Base-by-base conservation (phyloP, 2,329 filamentous ascomycete species). In the Fusarium continuum region DNA sequence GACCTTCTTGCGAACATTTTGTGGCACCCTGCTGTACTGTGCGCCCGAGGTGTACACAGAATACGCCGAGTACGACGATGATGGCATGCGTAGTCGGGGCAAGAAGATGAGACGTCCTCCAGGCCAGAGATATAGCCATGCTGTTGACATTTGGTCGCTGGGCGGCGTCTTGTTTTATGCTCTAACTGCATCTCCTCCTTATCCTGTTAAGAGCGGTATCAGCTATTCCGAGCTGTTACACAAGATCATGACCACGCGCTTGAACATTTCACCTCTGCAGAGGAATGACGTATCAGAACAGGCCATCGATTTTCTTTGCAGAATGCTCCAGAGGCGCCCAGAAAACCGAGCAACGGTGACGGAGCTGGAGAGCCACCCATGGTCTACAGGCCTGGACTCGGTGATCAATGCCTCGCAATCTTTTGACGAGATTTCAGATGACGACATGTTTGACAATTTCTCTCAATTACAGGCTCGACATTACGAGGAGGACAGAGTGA, bases 121-220 rank as follows among this genome's bases (percentile, higher is more conserved):
- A 64, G 84, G 77, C 49, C 85, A 88, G 70, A 88, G 92, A 19
- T 99, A 99, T 75, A 92, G 89, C 72, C 92, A 96, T 61, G 92
- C 93, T 2, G 91, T 98, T 26, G 95, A 99, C 73, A 91, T 97
- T 61, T 99, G 95, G 94, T 98, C 95, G 1, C 86, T 97, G 40
- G 95, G 92, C 14, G 95, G 93, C 13, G 95, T 99, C 2, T 78
- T 98, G 6, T 99, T 93, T 78, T 95, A 91, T 71, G 83, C 92
- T 7, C 80, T 99, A n/a, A 93, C 90, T 6, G 87, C 86, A 10
- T 83, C 83, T 25, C 91, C 94, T 23, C 94, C 95, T 1, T 98
- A 92, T 74, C 89, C 89, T 23, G 93, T 91, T 14, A 87, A 88
- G 62, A 87, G 85, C 23, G 91, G 92, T 67, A 87, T 90, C 45